Conservation (phyloP, 2,329 filamentous ascomycete genomes). For the Fusarium compactum region DNA sequence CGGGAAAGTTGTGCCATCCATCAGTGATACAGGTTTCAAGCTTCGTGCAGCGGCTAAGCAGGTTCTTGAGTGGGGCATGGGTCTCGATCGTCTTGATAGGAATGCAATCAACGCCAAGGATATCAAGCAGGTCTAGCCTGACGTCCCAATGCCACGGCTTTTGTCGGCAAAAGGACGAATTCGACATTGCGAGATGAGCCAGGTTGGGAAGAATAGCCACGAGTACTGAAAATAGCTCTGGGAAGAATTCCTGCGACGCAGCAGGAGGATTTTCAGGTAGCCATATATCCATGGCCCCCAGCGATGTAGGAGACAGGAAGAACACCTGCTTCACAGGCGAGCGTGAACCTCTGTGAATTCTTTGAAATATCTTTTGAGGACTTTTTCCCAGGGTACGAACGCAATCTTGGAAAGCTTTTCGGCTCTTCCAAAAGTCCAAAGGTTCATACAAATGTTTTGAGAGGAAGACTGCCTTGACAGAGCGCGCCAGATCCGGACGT, state of each 20-base stretch:
- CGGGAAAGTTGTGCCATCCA: background rate
- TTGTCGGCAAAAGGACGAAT: too few relatives aligned
- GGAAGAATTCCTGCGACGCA: rapidly evolving
- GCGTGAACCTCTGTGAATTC: rapidly evolving
- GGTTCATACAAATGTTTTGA: rapidly evolving
- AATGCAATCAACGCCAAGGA: background rate
- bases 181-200: background rate
- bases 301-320: too few relatives aligned
- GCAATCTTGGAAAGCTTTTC: background rate
- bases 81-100: background rate
- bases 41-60: background rate
- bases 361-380: background rate
- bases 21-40: background rate
- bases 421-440: background rate
- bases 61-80: rapidly evolving
- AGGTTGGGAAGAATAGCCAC: background rate
- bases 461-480: background rate
- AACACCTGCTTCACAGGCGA: background rate
- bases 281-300: too few relatives aligned
- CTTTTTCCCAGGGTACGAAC: background rate
- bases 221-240: background rate
- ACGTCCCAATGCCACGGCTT: too few relatives aligned
- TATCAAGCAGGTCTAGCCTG: background rate
- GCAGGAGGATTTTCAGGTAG: too few relatives aligned
- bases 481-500: background rate